Evolutionary conservation across 1,284 basidiomycete species (phyloP).

Genomic region (Papiliotrema laurentii): DNA sequence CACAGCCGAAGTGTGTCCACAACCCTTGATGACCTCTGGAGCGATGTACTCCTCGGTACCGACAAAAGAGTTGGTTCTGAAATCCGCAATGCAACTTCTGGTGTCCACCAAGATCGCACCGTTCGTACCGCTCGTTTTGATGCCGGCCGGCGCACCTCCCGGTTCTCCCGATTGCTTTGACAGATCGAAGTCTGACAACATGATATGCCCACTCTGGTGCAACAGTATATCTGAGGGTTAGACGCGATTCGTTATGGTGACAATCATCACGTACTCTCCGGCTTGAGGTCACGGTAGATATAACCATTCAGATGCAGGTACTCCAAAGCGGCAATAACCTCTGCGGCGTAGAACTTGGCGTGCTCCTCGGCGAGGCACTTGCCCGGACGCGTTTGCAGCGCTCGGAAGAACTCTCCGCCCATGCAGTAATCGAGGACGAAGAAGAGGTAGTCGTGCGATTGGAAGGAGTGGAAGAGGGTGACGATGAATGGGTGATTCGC

Average conservation of each 20-base stretch:
- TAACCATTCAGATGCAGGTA: conserved; percentile 99
- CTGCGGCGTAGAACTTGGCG: conserved; percentile 95
- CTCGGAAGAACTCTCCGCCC: conserved; percentile 98
- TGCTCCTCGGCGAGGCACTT: conserved; percentile 95
- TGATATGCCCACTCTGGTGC: conserved; percentile 97
- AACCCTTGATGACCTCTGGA: conserved; percentile 95
- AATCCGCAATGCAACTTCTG: conserved; percentile 92
- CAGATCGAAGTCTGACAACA: conserved; percentile 98
- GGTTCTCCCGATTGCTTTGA: conserved; percentile 89
- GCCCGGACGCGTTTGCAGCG: conserved; percentile 87
- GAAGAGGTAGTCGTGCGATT: conserved; percentile 93
- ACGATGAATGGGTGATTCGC: conserved; percentile 98
- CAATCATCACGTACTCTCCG: conserved; percentile 77
- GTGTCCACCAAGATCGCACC: conserved; percentile 77
- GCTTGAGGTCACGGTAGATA: conserved; percentile 98
- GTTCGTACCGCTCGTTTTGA: conserved; percentile 81
- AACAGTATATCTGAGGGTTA: conserved; percentile 80
- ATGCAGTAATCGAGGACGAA: conserved; percentile 99
- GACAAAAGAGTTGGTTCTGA: conserved; percentile 97
- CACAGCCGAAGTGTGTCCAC: conserved; percentile 95
- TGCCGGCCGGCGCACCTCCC: conserved; percentile 81
- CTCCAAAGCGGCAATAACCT: conserved; percentile 95
- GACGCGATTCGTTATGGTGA: background rate
- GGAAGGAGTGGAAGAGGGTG: conserved; percentile 94
- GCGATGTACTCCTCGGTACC: conserved; percentile 99